A percentile compares a stretch with the other conserved stretches of the same genome.
Conservation (phyloP, 306 rosid genomes). For the Astragalus glycyphyllos region DNA sequence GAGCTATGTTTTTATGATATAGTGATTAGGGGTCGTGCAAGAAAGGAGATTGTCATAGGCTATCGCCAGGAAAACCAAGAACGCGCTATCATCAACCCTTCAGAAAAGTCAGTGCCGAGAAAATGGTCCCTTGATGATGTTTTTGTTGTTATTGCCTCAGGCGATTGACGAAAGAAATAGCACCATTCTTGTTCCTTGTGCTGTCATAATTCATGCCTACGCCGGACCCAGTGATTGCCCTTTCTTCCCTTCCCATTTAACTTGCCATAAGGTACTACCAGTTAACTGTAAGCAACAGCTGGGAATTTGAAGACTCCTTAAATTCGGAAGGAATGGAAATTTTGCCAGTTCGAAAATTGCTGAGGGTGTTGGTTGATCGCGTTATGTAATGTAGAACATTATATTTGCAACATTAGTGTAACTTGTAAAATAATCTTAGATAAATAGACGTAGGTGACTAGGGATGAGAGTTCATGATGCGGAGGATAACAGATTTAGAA, state of each 20-base stretch:
- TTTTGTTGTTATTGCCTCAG: slow-evolving; percentile 73
- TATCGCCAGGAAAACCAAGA: slow-evolving; percentile 71
- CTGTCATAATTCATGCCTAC: neutral
- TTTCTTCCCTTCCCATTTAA: slow-evolving; percentile 20
- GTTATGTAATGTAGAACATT: slow-evolving; percentile 13
- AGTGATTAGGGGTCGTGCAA: slow-evolving; percentile 85
- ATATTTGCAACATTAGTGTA: slow-evolving; percentile 34
- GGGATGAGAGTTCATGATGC: slow-evolving; percentile 32
- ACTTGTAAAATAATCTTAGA: slow-evolving; percentile 38
- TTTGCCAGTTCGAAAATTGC: slow-evolving; percentile 31
- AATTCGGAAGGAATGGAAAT: slow-evolving; percentile 25
- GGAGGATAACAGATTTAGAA: slow-evolving; percentile 36
- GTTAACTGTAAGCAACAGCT: slow-evolving; percentile 27
- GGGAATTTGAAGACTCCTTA: slow-evolving; percentile 24
- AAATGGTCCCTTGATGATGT: slow-evolving; percentile 93
- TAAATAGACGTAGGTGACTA: slow-evolving; percentile 25
- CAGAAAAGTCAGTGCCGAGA: slow-evolving; percentile 62
- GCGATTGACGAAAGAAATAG: slow-evolving; percentile 48
- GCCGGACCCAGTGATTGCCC: neutral
- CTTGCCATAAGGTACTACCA: slow-evolving; percentile 22
- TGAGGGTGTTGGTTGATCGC: slow-evolving; percentile 12
- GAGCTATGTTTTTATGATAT: slow-evolving; percentile 85
- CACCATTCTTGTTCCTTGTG: slow-evolving; percentile 15
- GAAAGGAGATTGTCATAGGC: slow-evolving; percentile 86
- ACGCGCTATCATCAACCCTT: slow-evolving; percentile 84